phyloP scores from a whole-genome alignment of 106 monocot species.

The Alisma plantagoaquatica region DNA sequence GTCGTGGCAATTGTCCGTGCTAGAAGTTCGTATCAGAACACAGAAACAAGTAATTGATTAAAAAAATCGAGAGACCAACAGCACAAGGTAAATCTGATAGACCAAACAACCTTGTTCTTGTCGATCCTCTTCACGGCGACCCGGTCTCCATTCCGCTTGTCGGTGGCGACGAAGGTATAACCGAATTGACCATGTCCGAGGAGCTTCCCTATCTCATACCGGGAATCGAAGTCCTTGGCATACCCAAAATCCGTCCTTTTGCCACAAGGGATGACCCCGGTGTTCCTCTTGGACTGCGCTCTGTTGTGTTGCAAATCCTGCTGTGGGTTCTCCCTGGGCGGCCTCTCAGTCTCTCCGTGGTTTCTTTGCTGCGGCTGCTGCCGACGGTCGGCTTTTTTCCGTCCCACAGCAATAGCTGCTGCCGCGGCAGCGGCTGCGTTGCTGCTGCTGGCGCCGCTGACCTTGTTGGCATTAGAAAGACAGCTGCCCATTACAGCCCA shows the following conservation, averaged over 20 bases:
- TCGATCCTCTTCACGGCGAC: slow-evolving; percentile 78
- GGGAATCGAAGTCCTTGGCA: slow-evolving; percentile 32
- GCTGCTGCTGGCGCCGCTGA: slow-evolving; percentile 1
- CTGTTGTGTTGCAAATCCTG: background rate
- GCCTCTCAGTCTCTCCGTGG: background rate
- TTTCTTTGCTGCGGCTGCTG: background rate
- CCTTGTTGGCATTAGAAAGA: slow-evolving; percentile 27
- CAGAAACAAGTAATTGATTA: background rate
- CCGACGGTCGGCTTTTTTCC: background rate
- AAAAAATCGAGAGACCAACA: background rate
- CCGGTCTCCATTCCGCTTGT: slow-evolving; percentile 33
- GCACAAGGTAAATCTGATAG: background rate
- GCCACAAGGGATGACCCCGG: slow-evolving; percentile 26
- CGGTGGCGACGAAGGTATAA: slow-evolving; percentile 56
- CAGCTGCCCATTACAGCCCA: slow-evolving; percentile 43
- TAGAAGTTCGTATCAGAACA: too few relatives aligned
- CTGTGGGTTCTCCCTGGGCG: background rate
- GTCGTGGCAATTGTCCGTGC: too few relatives aligned
- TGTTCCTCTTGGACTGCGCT: slow-evolving; percentile 11
- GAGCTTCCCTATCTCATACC: slow-evolving; percentile 49
- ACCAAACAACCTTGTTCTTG: slow-evolving; percentile 49
- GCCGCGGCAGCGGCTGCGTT: slow-evolving; percentile 1
- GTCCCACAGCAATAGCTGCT: background rate
- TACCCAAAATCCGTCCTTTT: slow-evolving; percentile 69
- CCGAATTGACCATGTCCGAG: slow-evolving; percentile 77